phyloP scores from a whole-genome alignment of 305 asterid genomes.

The Fraxinus sp. region DNA sequence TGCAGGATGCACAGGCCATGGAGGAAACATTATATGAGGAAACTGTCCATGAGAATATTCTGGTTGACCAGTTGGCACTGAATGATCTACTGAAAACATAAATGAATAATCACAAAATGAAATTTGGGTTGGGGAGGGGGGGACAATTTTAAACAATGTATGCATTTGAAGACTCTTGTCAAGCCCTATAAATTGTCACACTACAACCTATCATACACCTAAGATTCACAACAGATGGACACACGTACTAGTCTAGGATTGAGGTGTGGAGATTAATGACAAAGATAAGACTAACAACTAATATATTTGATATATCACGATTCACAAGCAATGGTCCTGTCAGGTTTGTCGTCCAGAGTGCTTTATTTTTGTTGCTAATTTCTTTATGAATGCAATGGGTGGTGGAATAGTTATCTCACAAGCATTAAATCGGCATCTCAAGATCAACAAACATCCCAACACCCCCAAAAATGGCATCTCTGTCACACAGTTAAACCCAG shows the following conservation, averaged over 20 bases:
- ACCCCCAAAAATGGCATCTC: not conserved
- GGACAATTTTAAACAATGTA: not conserved
- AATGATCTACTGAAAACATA: slow-evolving; percentile 37
- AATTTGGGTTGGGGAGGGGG: no score
- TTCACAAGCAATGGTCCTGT: not conserved
- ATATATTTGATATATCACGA: not conserved
- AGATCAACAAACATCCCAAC: not conserved
- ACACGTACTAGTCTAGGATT: not conserved
- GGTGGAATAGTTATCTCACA: not conserved
- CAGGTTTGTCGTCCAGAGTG: not conserved
- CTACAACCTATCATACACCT: not conserved
- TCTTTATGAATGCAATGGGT: not conserved
- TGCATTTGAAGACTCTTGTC: not conserved
- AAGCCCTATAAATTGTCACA: not conserved
- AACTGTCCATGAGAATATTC: slow-evolving; percentile 69
- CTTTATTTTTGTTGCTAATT: not conserved
- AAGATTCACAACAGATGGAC: not conserved
- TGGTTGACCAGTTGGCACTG: slow-evolving; percentile 54
- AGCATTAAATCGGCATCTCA: not conserved
- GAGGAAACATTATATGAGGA: slow-evolving; percentile 63
- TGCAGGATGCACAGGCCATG: slow-evolving; percentile 74
- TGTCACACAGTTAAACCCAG: not conserved
- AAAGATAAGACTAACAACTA: not conserved
- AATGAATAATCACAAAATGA: not conserved
- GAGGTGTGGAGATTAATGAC: not conserved